Evolutionary conservation across 1,139 yeast species (phyloP).

Genomic region (Pichia sp.): DNA sequence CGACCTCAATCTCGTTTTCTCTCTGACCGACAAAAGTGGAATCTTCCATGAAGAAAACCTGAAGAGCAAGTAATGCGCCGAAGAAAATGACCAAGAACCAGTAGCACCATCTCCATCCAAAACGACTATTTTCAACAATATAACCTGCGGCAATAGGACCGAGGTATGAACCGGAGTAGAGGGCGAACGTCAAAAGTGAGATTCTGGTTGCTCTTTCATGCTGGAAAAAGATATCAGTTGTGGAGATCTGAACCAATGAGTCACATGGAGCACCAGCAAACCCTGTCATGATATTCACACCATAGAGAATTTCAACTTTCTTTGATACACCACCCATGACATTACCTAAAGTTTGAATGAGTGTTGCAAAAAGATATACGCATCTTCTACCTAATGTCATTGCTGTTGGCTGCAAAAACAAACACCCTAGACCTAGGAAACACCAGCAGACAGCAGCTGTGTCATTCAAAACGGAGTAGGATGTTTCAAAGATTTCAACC

Average conservation of each 20-base stretch:
- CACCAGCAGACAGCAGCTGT: constrained; percentile 42
- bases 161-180: constrained; percentile 42
- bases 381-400: constrained; percentile 40
- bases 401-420: constrained; percentile 47
- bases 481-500: constrained; percentile 36
- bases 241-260: constrained; percentile 45
- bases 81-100: constrained; percentile 40
- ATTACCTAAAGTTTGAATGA: constrained; percentile 28
- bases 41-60: constrained; percentile 44
- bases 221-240: constrained; percentile 45
- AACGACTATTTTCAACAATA: constrained; percentile 32
- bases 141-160: constrained; percentile 47
- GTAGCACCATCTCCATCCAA: constrained; percentile 45
- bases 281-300: constrained; percentile 37
- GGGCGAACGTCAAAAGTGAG: constrained; percentile 39
- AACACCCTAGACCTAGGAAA: constrained; percentile 44
- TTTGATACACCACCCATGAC: constrained; percentile 37
- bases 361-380: constrained; percentile 37
- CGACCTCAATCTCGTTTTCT: constrained; percentile 12
- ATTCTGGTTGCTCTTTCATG: constrained; percentile 45
- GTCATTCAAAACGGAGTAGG: constrained; percentile 37
- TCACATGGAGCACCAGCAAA: constrained; percentile 49
- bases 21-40: constrained; percentile 26
- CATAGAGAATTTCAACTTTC: constrained; percentile 33
- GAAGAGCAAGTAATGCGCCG: constrained; percentile 35